phyloP scores from a whole-genome alignment of 768 basidiomycete genomes.

The Lentinula sp. region DNA sequence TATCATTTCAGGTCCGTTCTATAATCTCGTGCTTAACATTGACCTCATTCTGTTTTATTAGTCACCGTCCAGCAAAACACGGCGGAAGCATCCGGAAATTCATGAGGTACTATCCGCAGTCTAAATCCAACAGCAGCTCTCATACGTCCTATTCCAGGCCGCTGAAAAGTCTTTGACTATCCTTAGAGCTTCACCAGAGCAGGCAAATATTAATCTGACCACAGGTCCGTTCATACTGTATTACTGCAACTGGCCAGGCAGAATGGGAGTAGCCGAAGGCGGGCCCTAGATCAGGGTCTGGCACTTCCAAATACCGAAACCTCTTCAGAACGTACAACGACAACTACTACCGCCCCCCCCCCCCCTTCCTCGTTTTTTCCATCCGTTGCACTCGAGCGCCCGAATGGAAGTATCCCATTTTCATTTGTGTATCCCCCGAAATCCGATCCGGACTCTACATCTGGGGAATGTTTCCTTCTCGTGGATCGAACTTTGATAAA shows the following conservation, averaged over 20 bases:
- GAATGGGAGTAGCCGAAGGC: constrained; percentile 21
- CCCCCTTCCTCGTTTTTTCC: constrained; percentile 22
- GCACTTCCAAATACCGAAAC: background rate
- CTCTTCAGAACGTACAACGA: background rate
- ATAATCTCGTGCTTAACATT: constrained; percentile 4
- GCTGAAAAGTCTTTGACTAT: constrained; percentile 84
- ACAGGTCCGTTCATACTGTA: constrained; percentile 42
- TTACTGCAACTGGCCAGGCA: constrained; percentile 17
- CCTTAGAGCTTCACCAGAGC: constrained; percentile 76
- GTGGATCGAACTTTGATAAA: constrained; percentile 6
- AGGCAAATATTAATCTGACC: constrained; percentile 63
- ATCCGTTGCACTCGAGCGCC: constrained; percentile 13
- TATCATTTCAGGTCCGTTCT: constrained; percentile 68
- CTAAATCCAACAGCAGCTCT: background rate
- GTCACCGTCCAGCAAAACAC: constrained; percentile 86
- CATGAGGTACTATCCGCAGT: constrained; percentile 60
- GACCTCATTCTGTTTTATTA: constrained; percentile 20
- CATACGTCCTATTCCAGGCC: constrained; percentile 38
- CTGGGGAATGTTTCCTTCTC: constrained; percentile 5
- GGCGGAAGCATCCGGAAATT: constrained; percentile 87
- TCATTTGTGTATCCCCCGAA: constrained; percentile 24
- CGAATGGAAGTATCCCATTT: constrained; percentile 10
- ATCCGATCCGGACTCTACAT: background rate
- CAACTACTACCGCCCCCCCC: background rate
- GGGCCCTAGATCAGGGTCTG: background rate